Percentiles rank a stretch among this genome's conserved stretches.
Conservation (phyloP, 192 early-diverging fungal genomes). For the Coemansia sp. region DNA sequence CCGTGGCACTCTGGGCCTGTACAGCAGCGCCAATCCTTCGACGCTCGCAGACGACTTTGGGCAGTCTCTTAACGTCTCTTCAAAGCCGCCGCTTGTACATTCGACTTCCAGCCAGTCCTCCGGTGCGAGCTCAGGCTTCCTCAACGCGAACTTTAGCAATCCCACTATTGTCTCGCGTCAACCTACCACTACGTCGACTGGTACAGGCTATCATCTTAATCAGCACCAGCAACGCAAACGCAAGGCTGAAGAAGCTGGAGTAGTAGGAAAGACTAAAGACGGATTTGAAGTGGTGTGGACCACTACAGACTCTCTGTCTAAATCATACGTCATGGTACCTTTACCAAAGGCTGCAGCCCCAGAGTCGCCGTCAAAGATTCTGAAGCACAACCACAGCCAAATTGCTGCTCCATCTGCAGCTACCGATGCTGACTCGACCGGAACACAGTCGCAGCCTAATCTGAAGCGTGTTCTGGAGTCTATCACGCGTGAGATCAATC, state of each 20-base stretch:
- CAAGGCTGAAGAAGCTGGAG: constrained; percentile 49
- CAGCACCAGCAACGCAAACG: constrained; percentile 41
- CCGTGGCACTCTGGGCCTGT: constrained; percentile 45
- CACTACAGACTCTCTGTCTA: constrained; percentile 41
- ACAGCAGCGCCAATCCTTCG: constrained; percentile 27
- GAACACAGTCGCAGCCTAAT: constrained; percentile 55
- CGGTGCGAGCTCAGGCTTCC: constrained; percentile 40
- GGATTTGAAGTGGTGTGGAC: constrained; percentile 56
- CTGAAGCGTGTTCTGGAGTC: constrained; percentile 52
- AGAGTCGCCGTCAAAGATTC: constrained; percentile 54
- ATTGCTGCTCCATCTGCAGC: constrained; percentile 3
- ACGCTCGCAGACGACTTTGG: constrained; percentile 48
- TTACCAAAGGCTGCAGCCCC: constrained; percentile 36
- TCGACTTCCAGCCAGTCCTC: constrained; percentile 50
- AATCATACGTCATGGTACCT: constrained; percentile 54
- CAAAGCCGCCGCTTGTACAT: constrained; percentile 14
- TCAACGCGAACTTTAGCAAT: constrained; percentile 26
- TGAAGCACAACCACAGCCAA: constrained; percentile 40
- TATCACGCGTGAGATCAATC: constrained; percentile 54
- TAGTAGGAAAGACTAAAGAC: constrained; percentile 51
- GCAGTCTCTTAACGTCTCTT: constrained; percentile 24
- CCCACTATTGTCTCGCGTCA: constrained; percentile 31
- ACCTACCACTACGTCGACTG: constrained; percentile 8
- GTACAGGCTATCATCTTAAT: background rate
- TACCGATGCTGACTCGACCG: constrained; percentile 29